These are phyloP conservation scores for Gossypium laxum DNA, from an alignment of 441 rosid species.

Conservation along the genomic window DNA sequence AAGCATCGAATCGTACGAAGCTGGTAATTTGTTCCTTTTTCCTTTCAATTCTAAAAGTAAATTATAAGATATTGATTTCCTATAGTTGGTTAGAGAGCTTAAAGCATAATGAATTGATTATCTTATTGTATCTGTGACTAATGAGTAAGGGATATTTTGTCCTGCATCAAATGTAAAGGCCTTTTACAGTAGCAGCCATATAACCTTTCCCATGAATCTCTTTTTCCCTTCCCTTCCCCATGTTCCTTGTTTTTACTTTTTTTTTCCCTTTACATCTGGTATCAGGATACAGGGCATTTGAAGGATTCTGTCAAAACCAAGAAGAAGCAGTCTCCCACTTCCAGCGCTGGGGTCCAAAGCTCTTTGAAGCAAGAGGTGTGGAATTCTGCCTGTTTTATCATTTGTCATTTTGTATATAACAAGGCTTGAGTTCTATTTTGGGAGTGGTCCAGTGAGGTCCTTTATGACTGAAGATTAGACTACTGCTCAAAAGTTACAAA, in stretches of 20 bases:
- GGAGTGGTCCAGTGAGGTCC: background rate
- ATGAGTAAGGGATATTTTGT: background rate
- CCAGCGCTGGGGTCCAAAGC: constrained; percentile 34
- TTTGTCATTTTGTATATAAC: background rate
- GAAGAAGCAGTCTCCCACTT: constrained; percentile 33
- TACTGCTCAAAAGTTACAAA: background rate
- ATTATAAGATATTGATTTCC: background rate
- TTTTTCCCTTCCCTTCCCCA: background rate
- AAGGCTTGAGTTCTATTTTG: background rate
- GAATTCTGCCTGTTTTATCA: background rate
- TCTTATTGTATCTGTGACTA: background rate
- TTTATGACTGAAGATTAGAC: constrained; percentile 1
- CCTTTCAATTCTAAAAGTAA: constrained; percentile 5
- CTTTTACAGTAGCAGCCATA: background rate
- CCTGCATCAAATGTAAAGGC: background rate
- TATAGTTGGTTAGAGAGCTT: background rate
- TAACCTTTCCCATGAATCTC: background rate
- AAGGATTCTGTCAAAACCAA: constrained; percentile 28
- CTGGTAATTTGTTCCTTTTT: constrained; percentile 35
- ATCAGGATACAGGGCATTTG: constrained; percentile 40
- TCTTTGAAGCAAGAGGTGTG: constrained; percentile 73
- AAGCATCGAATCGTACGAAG: constrained; percentile 42
- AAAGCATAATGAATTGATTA: background rate
- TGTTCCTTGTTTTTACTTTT: background rate
- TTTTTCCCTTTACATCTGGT: constrained; percentile 13